phyloP scores from a whole-genome alignment of 257 asterid species.

The Ilex asprella region DNA sequence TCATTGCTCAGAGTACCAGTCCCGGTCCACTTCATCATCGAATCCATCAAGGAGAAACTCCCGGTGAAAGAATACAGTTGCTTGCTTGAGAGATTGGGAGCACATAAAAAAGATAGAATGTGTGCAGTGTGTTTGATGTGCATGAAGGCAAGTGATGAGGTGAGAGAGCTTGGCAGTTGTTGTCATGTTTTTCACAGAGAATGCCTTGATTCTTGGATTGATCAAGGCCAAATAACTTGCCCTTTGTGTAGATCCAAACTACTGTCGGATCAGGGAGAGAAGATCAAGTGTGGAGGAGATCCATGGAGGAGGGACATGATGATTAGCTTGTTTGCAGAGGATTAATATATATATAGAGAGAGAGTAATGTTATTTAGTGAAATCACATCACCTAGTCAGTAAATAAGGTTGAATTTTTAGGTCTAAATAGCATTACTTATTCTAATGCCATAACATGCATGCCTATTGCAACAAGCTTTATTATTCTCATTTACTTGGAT shows the following conservation, averaged over 20 bases:
- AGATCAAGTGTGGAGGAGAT: conserved; percentile 10
- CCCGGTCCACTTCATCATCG: not conserved
- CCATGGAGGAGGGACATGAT: conserved; percentile 27
- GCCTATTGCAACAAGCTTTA: no score
- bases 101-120: no score
- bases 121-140: conserved; percentile 23
- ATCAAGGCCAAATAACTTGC: not conserved
- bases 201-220: conserved; percentile 23
- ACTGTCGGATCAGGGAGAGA: conserved; percentile 2
- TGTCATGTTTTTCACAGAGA: conserved; percentile 20
- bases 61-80: not conserved
- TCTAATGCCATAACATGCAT: no score
- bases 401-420: no score
- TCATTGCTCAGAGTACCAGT: not conserved
- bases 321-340: conserved; percentile 25
- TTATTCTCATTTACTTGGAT: no score
- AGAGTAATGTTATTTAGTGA: no score
- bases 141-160: conserved; percentile 13
- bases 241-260: not conserved
- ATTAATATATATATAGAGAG: not conserved
- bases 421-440: no score
- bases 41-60: not conserved
- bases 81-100: not conserved
- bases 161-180: conserved; percentile 21
- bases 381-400: no score